Percentiles rank a stretch among this genome's conserved stretches.
Evolutionary conservation across 2,329 filamentous ascomycete genomes (phyloP).

Genomic region (Paecilomyces dactylethromorphus): DNA sequence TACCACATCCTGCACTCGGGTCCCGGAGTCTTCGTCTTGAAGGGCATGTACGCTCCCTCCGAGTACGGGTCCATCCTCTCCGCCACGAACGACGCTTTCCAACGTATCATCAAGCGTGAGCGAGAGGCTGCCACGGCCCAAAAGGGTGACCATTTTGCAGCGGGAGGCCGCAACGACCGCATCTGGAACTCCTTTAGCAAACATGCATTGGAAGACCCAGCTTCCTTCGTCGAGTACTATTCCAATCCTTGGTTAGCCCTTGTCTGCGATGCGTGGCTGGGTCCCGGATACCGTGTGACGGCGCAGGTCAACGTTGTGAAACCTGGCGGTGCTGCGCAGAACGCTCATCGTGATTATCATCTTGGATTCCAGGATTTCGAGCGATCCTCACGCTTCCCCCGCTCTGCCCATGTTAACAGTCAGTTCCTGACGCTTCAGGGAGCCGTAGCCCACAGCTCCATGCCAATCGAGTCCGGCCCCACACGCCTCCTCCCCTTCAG

Average conservation of each 20-base stretch:
- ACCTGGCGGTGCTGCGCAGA: slow-evolving; percentile 52
- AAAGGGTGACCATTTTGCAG: slow-evolving; percentile 57
- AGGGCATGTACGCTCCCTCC: slow-evolving; percentile 43
- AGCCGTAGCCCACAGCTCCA: slow-evolving; percentile 56
- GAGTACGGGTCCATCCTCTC: slow-evolving; percentile 31
- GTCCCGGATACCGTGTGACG: slow-evolving; percentile 54
- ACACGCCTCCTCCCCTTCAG: slow-evolving; percentile 57
- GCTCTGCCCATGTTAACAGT: slow-evolving; percentile 47
- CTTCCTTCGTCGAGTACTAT: slow-evolving; percentile 52
- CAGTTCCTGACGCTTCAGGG: slow-evolving; percentile 58
- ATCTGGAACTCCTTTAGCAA: slow-evolving; percentile 64
- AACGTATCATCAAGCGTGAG: slow-evolving; percentile 44
- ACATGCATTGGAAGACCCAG: slow-evolving; percentile 47
- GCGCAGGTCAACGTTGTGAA: slow-evolving; percentile 58
- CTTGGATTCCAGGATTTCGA: slow-evolving; percentile 54
- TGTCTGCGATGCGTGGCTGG: slow-evolving; percentile 52
- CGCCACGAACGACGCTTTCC: slow-evolving; percentile 43
- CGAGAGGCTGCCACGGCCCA: slow-evolving; percentile 17
- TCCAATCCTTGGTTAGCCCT: slow-evolving; percentile 52
- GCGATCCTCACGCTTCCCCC: slow-evolving; percentile 43
- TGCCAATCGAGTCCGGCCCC: slow-evolving; percentile 53
- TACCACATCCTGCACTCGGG: slow-evolving; percentile 51
- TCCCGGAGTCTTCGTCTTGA: slow-evolving; percentile 55
- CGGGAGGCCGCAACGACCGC: slow-evolving; percentile 49
- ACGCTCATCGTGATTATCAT: slow-evolving; percentile 57